Conservation (phyloP, 2,329 filamentous ascomycete genomes). For the Colletotrichum liriopes region DNA sequence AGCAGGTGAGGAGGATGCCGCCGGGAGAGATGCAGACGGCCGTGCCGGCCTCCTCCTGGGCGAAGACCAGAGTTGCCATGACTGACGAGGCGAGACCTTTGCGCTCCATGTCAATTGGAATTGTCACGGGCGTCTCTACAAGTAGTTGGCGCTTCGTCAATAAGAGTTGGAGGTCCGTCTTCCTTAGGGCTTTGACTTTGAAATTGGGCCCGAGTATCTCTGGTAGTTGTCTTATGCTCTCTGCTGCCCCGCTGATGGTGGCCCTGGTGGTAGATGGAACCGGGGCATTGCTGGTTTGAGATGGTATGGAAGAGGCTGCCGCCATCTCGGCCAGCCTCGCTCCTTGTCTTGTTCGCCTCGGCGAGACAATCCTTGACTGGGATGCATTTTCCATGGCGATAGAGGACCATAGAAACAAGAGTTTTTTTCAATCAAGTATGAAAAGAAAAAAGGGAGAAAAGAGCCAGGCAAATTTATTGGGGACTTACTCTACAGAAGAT, state of each 20-base stretch:
- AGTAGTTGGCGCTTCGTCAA: constrained; percentile 36
- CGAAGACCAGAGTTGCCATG: constrained; percentile 61
- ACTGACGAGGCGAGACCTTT: constrained; percentile 6
- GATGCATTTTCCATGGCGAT: background rate
- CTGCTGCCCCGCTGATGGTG: background rate
- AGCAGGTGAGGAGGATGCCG: constrained; percentile 65
- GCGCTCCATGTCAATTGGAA: constrained; percentile 29
- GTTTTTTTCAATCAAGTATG: too few relatives aligned
- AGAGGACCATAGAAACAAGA: too few relatives aligned
- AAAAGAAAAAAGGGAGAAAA: background rate
- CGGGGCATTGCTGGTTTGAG: background rate
- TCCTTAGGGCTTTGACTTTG: constrained; percentile 34
- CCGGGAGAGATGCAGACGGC: constrained; percentile 63
- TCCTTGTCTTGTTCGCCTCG: constrained; percentile 25
- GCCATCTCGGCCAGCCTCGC: background rate
- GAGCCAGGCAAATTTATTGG: background rate
- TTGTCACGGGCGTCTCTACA: constrained; percentile 23
- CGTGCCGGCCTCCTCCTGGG: constrained; percentile 65
- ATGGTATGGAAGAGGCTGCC: background rate
- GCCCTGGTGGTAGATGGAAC: background rate
- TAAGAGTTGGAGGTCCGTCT: constrained; percentile 32
- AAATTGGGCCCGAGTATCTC: background rate
- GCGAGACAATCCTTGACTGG: background rate
- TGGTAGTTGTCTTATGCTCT: constrained; percentile 7
- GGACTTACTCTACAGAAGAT: background rate